Percentiles rank a stretch among this genome's conserved stretches.
These are phyloP conservation scores for Aureobasidium mangrovei DNA, from an alignment of 2,329 filamentous ascomycete species.

Conservation along the genomic window DNA sequence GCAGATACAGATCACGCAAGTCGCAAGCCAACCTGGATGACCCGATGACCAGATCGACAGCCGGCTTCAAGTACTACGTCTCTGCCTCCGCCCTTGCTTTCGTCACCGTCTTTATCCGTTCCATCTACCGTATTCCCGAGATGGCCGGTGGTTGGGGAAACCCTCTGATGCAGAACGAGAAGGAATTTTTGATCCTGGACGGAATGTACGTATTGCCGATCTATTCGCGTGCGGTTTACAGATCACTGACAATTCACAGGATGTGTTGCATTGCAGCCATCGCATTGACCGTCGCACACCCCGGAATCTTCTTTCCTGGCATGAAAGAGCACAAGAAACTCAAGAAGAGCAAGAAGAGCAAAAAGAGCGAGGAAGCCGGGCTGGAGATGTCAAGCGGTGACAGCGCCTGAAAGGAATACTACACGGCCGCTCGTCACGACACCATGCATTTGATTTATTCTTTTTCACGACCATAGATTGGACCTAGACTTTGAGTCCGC, in stretches of 20 bases:
- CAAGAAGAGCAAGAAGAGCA: neutral
- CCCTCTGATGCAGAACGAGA: constrained; percentile 38
- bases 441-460: neutral
- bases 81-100: constrained; percentile 49
- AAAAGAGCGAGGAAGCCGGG: neutral
- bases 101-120: constrained; percentile 56
- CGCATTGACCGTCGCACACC: constrained; percentile 36
- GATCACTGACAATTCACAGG: constrained; percentile 21
- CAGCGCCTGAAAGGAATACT: neutral
- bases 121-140: constrained; percentile 42
- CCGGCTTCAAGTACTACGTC: constrained; percentile 46
- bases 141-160: constrained; percentile 44
- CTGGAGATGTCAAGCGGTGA: constrained; percentile 8
- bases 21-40: neutral
- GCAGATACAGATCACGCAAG: constrained; percentile 5
- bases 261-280: constrained; percentile 38
- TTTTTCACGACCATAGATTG: too few species aligned
- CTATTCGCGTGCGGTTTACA: neutral
- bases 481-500: too few species aligned
- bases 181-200: constrained; percentile 40
- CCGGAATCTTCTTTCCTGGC: constrained; percentile 35
- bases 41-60: constrained; percentile 8
- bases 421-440: neutral
- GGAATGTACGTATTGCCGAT: constrained; percentile 34
- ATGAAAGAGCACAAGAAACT: constrained; percentile 12